These are phyloP conservation scores for Microbotryum saponariae DNA, from an alignment of 1,284 basidiomycete species.

Conservation along the genomic window DNA sequence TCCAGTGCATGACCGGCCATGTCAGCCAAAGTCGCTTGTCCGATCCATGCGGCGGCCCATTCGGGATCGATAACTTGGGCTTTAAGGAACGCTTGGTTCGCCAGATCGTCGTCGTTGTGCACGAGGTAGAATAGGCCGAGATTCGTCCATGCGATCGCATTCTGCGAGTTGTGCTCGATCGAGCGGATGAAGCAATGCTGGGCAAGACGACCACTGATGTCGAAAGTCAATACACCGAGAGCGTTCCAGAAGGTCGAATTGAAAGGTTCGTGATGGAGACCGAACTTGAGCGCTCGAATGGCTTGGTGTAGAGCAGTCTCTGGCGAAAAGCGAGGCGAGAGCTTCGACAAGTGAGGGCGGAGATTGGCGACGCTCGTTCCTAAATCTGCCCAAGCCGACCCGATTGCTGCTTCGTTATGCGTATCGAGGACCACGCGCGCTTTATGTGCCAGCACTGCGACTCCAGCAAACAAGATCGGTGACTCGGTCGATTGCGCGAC, in stretches of 20 bases:
- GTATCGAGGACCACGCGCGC: slow-evolving; percentile 63
- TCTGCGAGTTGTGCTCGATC: slow-evolving; percentile 63
- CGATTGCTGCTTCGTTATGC: slow-evolving; percentile 52
- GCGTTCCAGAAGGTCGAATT: slow-evolving; percentile 76
- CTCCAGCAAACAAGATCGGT: slow-evolving; percentile 23
- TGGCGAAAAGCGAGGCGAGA: slow-evolving; percentile 32
- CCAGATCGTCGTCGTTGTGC: slow-evolving; percentile 70
- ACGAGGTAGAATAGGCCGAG: slow-evolving; percentile 84
- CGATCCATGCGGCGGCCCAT: slow-evolving; percentile 83
- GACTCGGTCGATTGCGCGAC: slow-evolving; percentile 1
- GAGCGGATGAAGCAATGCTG: slow-evolving; percentile 92
- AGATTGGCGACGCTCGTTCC: slow-evolving; percentile 51
- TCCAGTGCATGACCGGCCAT: slow-evolving; percentile 57
- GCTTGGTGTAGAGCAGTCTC: slow-evolving; percentile 50
- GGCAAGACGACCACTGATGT: slow-evolving; percentile 58
- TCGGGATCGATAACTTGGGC: slow-evolving; percentile 91
- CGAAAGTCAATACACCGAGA: slow-evolving; percentile 66
- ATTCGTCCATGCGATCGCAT: slow-evolving; percentile 73
- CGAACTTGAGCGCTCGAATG: slow-evolving; percentile 60
- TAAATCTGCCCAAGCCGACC: slow-evolving; percentile 69
- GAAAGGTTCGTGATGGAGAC: slow-evolving; percentile 64
- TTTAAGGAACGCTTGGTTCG: slow-evolving; percentile 75
- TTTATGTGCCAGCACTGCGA: slow-evolving; percentile 63
- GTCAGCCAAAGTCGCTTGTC: slow-evolving; percentile 75
- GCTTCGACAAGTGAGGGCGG: slow-evolving; percentile 47